Percentiles rank a stretch among this genome's conserved stretches.
These are phyloP conservation scores for Musa balbisiana DNA, from an alignment of 202 grass and related monocot species.

Conservation along the genomic window DNA sequence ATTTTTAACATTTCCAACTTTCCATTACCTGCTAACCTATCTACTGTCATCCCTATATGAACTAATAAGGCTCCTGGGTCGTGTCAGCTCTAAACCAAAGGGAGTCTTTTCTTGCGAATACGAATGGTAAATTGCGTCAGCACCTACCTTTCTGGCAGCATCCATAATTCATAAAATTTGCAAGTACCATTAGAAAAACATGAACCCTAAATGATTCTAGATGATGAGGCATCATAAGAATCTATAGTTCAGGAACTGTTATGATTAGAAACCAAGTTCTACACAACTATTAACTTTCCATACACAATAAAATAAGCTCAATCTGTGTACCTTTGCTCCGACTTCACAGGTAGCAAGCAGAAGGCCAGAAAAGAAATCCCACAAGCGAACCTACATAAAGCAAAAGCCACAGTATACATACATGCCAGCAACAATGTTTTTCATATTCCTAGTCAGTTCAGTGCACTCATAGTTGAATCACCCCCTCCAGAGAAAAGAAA, in stretches of 20 bases:
- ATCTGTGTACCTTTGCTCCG: slow-evolving; percentile 43
- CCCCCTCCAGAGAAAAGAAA: slow-evolving; percentile 85
- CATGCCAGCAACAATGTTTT: slow-evolving; percentile 6
- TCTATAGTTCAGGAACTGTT: background rate
- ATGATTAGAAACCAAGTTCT: background rate
- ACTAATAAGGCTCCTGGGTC: too few relatives aligned
- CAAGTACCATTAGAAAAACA: too few relatives aligned
- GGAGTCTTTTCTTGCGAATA: too few relatives aligned
- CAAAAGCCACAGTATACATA: slow-evolving; percentile 7
- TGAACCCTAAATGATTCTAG: background rate
- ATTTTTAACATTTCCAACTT: background rate
- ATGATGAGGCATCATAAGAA: background rate
- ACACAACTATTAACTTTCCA: background rate
- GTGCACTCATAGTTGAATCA: slow-evolving; percentile 82
- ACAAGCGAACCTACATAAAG: slow-evolving; percentile 62
- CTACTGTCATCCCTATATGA: background rate
- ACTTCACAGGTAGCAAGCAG: slow-evolving; percentile 74
- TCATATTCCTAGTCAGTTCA: slow-evolving; percentile 4
- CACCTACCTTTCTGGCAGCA: too few relatives aligned
- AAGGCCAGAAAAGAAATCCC: slow-evolving; percentile 70
- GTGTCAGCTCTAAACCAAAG: too few relatives aligned
- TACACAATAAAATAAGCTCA: background rate
- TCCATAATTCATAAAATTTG: too few relatives aligned
- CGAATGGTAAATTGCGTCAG: too few relatives aligned
- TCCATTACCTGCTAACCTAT: background rate